Evolutionary conservation across 208 protist species (phyloP).

Genomic region (Phytomonas sp.): DNA sequence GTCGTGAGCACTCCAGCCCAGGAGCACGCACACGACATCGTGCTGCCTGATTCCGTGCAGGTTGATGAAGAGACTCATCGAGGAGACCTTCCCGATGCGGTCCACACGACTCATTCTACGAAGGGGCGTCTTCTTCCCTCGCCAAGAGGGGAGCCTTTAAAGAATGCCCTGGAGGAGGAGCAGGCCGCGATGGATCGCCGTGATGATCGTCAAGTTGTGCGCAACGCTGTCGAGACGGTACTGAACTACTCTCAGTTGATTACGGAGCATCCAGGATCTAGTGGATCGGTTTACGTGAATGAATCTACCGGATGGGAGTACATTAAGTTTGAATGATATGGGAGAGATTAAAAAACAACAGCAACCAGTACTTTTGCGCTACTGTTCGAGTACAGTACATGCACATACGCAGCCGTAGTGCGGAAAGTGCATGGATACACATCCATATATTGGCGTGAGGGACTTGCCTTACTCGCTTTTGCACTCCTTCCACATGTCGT

Average conservation of each 20-base stretch:
- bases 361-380: neutral
- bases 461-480: no score
- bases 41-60: neutral
- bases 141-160: neutral
- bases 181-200: slow-evolving; percentile 14
- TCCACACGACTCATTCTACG: neutral
- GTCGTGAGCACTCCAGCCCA: neutral
- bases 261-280: slow-evolving; percentile 16
- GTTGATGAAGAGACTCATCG: neutral
- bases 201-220: slow-evolving; percentile 20
- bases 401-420: no score
- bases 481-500: no score
- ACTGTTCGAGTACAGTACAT: no score
- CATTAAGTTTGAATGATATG: slow-evolving; percentile 13
- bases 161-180: neutral
- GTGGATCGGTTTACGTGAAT: slow-evolving; percentile 16
- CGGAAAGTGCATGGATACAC: no score
- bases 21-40: neutral
- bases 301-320: slow-evolving; percentile 11
- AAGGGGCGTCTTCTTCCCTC: neutral
- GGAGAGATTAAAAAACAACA: neutral
- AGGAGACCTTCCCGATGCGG: neutral
- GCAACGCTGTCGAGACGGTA: slow-evolving; percentile 26
- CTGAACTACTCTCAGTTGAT: slow-evolving; percentile 19
- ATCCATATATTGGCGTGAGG: no score